phyloP scores from a whole-genome alignment of 2,329 filamentous ascomycete species.

The Apiospora sp. region DNA sequence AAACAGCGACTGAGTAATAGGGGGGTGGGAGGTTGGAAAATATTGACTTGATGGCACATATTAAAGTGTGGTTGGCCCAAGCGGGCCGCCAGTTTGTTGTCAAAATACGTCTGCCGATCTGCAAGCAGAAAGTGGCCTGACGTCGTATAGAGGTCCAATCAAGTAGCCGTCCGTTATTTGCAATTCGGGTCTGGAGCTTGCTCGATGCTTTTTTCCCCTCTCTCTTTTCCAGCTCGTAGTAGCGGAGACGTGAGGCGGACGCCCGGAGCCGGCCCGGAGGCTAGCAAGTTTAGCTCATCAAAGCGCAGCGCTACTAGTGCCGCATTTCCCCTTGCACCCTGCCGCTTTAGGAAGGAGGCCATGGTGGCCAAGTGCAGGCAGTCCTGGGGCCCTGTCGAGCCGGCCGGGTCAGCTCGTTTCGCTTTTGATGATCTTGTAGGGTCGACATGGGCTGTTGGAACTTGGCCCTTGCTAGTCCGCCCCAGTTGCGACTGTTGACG shows the following conservation, averaged over 20 bases:
- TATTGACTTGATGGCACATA: neutral
- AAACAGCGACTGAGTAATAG: neutral
- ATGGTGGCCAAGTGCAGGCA: too few relatives aligned
- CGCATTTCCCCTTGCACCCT: neutral
- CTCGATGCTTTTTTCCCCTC: too few relatives aligned
- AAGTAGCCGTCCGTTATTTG: neutral
- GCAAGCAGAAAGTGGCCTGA: neutral
- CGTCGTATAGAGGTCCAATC: neutral
- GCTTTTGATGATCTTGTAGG: neutral
- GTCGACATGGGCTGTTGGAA: neutral
- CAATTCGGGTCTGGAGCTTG: neutral
- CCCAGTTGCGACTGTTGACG: neutral
- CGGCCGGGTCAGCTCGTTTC: neutral
- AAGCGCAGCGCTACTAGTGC: neutral
- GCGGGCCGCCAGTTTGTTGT: neutral
- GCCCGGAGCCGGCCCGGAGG: constrained; percentile 9
- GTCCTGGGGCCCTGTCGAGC: neutral
- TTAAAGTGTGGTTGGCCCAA: neutral
- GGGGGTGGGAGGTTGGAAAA: neutral
- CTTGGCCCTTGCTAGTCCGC: neutral
- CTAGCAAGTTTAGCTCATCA: neutral
- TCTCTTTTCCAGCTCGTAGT: too few relatives aligned
- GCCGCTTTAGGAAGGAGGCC: neutral
- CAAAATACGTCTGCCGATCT: constrained; percentile 3
- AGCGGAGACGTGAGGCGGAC: neutral